Conservation (phyloP, 2,329 filamentous ascomycete genomes). For the Trichoderma cornu-damae region DNA sequence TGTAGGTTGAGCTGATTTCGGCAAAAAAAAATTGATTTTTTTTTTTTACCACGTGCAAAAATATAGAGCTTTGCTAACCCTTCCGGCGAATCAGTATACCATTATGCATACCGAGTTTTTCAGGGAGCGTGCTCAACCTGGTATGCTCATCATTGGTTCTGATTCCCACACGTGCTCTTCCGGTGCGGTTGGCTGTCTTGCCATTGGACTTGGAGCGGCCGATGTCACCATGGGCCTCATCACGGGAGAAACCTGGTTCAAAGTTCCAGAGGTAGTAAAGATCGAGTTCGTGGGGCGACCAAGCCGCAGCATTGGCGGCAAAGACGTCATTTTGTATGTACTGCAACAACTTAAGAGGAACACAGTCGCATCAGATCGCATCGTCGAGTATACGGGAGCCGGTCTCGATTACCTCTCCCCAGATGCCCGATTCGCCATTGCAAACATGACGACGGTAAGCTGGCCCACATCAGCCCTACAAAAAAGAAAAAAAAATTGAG, state of each 20-base stretch:
- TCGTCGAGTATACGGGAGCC: slow-evolving; percentile 42
- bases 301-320: slow-evolving; percentile 37
- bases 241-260: slow-evolving; percentile 45
- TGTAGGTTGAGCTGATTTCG: slow-evolving; percentile 40
- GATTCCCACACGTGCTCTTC: slow-evolving; percentile 45
- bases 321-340: slow-evolving; percentile 43
- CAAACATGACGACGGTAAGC: slow-evolving; percentile 40
- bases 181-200: slow-evolving; percentile 37
- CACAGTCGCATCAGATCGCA: slow-evolving; percentile 40
- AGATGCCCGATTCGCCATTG: slow-evolving; percentile 43
- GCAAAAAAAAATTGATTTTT: too few relatives aligned
- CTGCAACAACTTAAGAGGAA: slow-evolving; percentile 41
- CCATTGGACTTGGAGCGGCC: slow-evolving; percentile 42
- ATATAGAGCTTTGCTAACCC: background rate
- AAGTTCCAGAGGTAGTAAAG: slow-evolving; percentile 38
- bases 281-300: slow-evolving; percentile 38
- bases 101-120: slow-evolving; percentile 46
- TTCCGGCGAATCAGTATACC: slow-evolving; percentile 22
- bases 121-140: slow-evolving; percentile 40
- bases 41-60: background rate
- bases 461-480: too few relatives aligned
- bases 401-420: slow-evolving; percentile 36
- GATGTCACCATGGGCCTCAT: slow-evolving; percentile 42
- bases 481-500: too few relatives aligned
- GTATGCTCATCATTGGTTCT: slow-evolving; percentile 39